A percentile compares a stretch with the other conserved stretches of the same genome.
phyloP scores from a whole-genome alignment of 352 stramenopile genomes.

The Pythium insidiosum region DNA sequence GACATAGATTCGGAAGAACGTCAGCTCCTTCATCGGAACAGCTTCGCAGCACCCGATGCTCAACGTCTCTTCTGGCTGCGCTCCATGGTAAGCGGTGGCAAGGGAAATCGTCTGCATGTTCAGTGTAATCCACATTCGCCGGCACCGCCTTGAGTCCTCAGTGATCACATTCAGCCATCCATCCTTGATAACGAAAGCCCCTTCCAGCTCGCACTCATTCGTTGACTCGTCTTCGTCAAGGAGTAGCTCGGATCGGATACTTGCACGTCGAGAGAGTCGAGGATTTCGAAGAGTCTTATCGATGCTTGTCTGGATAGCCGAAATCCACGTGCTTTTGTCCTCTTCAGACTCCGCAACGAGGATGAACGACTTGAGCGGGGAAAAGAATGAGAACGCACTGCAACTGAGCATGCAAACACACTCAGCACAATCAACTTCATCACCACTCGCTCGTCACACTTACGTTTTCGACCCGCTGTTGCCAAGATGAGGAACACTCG shows the following conservation, averaged over 20 bases:
- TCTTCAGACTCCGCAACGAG: constrained; percentile 56
- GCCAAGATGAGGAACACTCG: constrained; percentile 67
- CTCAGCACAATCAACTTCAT: not conserved
- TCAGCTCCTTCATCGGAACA: constrained; percentile 35
- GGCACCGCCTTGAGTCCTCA: constrained; percentile 23
- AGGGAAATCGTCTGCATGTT: constrained; percentile 67
- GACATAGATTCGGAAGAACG: constrained; percentile 52
- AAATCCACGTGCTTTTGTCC: constrained; percentile 57
- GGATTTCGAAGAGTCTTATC: constrained; percentile 42
- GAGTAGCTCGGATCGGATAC: constrained; percentile 50
- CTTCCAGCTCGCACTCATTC: constrained; percentile 56
- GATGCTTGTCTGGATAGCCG: constrained; percentile 57
- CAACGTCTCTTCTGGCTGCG: constrained; percentile 59
- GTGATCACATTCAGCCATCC: constrained; percentile 72
- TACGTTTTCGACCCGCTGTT: no score
- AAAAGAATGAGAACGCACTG: constrained; percentile 83
- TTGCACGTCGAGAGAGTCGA: constrained; percentile 33
- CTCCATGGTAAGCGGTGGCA: constrained; percentile 50
- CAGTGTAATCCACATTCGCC: constrained; percentile 72
- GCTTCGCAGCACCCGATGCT: constrained; percentile 51
- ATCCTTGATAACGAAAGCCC: constrained; percentile 79
- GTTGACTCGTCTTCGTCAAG: constrained; percentile 54
- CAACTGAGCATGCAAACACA: constrained; percentile 2
- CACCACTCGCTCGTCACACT: not conserved
- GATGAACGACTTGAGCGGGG: constrained; percentile 82